These are phyloP conservation scores for Paramecium sonneborni DNA, from an alignment of 73 alveolate genomes.

Conservation along the genomic window DNA sequence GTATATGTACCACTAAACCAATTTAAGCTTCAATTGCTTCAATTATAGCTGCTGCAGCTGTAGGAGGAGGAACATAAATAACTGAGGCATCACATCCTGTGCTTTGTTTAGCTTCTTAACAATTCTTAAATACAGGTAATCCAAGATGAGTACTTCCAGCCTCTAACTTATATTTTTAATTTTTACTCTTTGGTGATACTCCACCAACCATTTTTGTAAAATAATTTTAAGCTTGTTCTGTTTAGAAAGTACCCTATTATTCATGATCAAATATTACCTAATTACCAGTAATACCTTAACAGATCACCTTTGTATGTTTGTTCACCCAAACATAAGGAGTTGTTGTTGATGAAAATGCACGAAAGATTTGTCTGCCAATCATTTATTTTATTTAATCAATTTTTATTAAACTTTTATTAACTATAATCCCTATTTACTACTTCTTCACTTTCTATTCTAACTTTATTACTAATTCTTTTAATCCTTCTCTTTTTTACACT, in stretches of 20 bases:
- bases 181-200: slow-evolving; percentile 90
- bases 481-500: too few species aligned
- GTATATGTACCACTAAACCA: slow-evolving; percentile 73
- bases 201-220: slow-evolving; percentile 98
- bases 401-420: background rate
- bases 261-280: slow-evolving; percentile 64
- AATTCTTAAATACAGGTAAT: slow-evolving; percentile 83
- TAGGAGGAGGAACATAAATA: slow-evolving; percentile 96
- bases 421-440: background rate
- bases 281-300: slow-evolving; percentile 97
- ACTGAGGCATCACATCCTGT: slow-evolving; percentile 93
- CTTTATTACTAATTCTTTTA: too few species aligned
- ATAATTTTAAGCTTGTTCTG: slow-evolving; percentile 89
- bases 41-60: slow-evolving; percentile 94
- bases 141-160: slow-evolving; percentile 80
- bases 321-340: slow-evolving; percentile 75
- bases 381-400: slow-evolving; percentile 42
- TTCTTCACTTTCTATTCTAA: too few species aligned
- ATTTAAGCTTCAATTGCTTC: slow-evolving; percentile 94
- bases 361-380: slow-evolving; percentile 57
- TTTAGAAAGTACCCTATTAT: slow-evolving; percentile 96
- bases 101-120: slow-evolving; percentile 85
- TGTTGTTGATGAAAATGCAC: slow-evolving; percentile 50
- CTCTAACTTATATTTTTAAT: background rate
- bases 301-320: slow-evolving; percentile 96